A percentile compares a stretch with the other conserved stretches of the same genome.
These are phyloP conservation scores for Globisporangium barbulae DNA, from an alignment of 352 stramenopile species.

Conservation along the genomic window DNA sequence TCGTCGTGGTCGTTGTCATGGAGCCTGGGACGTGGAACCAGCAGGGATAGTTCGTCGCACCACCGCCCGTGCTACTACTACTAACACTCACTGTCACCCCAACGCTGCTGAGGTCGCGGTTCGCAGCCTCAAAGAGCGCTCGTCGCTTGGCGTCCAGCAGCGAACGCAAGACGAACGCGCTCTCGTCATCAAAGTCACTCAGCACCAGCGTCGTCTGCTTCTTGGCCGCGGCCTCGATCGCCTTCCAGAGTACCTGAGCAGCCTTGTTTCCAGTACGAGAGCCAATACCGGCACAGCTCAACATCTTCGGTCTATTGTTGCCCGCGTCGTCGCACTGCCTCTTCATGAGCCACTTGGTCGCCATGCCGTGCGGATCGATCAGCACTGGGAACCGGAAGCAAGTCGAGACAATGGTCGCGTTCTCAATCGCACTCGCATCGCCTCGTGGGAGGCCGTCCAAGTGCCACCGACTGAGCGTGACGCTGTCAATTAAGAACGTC, in stretches of 20 bases:
- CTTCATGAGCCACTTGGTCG: constrained; percentile 40
- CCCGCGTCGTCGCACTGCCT: constrained; percentile 26
- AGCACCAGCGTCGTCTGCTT: constrained; percentile 43
- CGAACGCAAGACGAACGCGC: constrained; percentile 26
- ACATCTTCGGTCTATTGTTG: background rate
- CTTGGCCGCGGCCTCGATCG: constrained; percentile 33
- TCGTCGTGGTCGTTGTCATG: background rate
- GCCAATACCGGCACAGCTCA: constrained; percentile 10
- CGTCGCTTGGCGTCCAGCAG: constrained; percentile 47
- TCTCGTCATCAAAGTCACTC: constrained; percentile 29
- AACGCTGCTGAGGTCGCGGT: constrained; percentile 36
- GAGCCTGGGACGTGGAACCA: constrained; percentile 12
- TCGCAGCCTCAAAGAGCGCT: constrained; percentile 41
- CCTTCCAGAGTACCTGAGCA: constrained; percentile 31
- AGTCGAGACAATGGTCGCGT: constrained; percentile 31
- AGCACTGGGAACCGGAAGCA: constrained; percentile 51
- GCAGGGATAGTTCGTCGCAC: background rate
- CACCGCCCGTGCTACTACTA: background rate
- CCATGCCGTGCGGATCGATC: constrained; percentile 58
- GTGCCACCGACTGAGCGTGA: constrained; percentile 35
- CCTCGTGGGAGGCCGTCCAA: constrained; percentile 35
- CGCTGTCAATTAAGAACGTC: constrained; percentile 35
- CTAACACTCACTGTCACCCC: constrained; percentile 7
- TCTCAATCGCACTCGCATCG: constrained; percentile 42
- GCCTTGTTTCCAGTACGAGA: constrained; percentile 11